Evolutionary conservation across 2,329 filamentous ascomycete genomes (phyloP).

Genomic region (Alternaria sp.): DNA sequence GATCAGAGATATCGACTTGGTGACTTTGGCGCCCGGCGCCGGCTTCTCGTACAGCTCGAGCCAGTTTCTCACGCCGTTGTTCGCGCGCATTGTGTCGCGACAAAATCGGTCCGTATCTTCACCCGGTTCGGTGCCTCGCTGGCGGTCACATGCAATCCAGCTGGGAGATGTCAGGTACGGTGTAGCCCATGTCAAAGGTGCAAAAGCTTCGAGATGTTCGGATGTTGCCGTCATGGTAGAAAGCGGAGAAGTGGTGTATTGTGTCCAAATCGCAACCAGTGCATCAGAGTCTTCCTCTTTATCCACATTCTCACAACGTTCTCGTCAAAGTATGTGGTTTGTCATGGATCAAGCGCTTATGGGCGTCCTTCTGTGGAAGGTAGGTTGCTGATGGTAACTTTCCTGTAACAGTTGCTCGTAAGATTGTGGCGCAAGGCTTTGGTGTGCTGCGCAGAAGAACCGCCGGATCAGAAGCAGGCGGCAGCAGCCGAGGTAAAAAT

Average conservation of each 20-base stretch:
- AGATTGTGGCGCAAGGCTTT: neutral
- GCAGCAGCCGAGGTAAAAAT: neutral
- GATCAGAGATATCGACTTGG: constrained; percentile 21
- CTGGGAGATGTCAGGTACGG: constrained; percentile 26
- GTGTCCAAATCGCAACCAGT: neutral
- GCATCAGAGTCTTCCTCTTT: neutral
- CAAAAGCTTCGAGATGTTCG: constrained; percentile 26
- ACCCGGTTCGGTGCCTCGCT: constrained; percentile 11
- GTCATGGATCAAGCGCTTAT: neutral
- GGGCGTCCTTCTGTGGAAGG: neutral
- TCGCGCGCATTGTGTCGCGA: constrained; percentile 19
- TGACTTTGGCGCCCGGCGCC: constrained; percentile 15
- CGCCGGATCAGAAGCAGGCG: neutral
- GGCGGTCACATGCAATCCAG: constrained; percentile 23
- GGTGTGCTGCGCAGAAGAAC: neutral
- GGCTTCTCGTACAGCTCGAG: constrained; percentile 31
- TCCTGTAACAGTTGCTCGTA: neutral
- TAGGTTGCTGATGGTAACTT: neutral
- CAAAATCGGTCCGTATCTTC: constrained; percentile 22
- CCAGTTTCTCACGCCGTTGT: constrained; percentile 27
- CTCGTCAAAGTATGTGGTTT: neutral
- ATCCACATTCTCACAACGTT: neutral
- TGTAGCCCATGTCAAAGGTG: constrained; percentile 29
- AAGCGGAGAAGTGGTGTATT: neutral
- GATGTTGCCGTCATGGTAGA: constrained; percentile 14